Evolutionary conservation across 805 yeast species (phyloP).

Genomic region (Hanseniaspora taiwanica): DNA sequence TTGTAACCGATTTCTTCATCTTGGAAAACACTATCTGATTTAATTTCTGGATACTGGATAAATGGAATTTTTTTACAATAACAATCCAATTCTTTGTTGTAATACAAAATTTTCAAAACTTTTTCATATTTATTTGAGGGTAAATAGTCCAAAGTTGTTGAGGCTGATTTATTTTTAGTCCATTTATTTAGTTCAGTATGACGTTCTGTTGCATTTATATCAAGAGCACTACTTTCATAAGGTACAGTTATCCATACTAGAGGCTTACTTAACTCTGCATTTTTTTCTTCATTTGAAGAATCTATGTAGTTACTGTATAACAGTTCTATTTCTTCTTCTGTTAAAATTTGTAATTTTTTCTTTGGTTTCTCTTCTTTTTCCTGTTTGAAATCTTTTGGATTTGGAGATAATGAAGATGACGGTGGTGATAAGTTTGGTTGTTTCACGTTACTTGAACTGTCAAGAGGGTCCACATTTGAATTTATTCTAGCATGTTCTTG

Average conservation of each 20-base stretch:
- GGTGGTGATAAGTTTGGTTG: no score
- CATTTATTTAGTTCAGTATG: slow-evolving; percentile 22
- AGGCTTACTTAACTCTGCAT: slow-evolving; percentile 4
- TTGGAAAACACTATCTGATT: slow-evolving; percentile 22
- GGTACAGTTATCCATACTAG: slow-evolving; percentile 1
- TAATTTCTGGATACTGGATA: slow-evolving; percentile 26
- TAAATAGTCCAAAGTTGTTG: no score
- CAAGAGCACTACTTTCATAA: neutral
- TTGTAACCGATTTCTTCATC: slow-evolving; percentile 18
- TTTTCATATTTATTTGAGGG: no score
- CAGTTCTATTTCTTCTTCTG: neutral
- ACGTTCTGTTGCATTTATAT: slow-evolving; percentile 5
- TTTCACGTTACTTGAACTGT: no score
- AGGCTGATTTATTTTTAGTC: slow-evolving; percentile 33
- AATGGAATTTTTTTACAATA: slow-evolving; percentile 49
- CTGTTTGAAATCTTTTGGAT: no score
- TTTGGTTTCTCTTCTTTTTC: neutral
- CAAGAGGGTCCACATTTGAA: neutral
- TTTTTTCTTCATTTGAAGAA: slow-evolving; percentile 1
- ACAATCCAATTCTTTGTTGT: slow-evolving; percentile 45
- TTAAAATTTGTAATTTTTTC: neutral
- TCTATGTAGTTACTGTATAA: neutral
- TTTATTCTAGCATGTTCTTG: neutral
- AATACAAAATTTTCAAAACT: slow-evolving; percentile 44
- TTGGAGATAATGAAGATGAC: no score